Evolutionary conservation across 345 rosid species (phyloP).

Genomic region (Turnera subulata): DNA sequence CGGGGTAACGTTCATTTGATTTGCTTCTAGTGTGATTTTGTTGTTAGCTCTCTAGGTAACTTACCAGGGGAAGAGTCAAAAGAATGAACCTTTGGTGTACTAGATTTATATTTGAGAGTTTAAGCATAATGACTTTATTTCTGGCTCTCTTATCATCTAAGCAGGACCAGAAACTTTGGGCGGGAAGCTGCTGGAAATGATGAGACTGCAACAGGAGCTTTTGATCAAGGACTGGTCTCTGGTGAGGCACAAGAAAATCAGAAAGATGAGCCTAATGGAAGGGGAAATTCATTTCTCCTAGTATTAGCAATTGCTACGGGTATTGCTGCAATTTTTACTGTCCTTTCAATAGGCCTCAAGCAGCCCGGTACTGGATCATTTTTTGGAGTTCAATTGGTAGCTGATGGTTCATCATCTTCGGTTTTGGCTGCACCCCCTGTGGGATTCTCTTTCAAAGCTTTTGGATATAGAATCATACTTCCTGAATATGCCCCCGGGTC

Average conservation of each 20-base stretch:
- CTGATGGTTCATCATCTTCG: conserved; percentile 48
- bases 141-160: conserved; percentile 8
- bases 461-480: conserved; percentile 65
- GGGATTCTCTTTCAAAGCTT: conserved; percentile 67
- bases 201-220: conserved; percentile 23
- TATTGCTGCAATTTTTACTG: conserved; percentile 48
- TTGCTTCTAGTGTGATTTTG: too few species aligned
- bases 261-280: conserved; percentile 10
- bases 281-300: conserved; percentile 45
- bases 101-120: too few species aligned
- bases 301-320: conserved; percentile 53
- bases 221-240: conserved; percentile 17
- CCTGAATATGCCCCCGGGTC: conserved; percentile 83
- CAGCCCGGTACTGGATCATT: conserved; percentile 39
- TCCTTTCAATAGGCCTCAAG: conserved; percentile 35
- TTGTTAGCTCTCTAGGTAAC: too few species aligned
- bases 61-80: too few species aligned
- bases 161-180: conserved; percentile 42
- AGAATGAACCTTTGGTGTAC: too few species aligned
- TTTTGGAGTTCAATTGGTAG: conserved; percentile 45
- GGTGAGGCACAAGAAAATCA: conserved; percentile 23
- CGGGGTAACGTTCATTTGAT: conserved; percentile 32
- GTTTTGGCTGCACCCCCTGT: conserved; percentile 29
- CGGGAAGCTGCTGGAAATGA: conserved; percentile 28
- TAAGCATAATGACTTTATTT: too few species aligned